phyloP scores from a whole-genome alignment of 805 yeast species.

The Suhomyces vadensis region DNA sequence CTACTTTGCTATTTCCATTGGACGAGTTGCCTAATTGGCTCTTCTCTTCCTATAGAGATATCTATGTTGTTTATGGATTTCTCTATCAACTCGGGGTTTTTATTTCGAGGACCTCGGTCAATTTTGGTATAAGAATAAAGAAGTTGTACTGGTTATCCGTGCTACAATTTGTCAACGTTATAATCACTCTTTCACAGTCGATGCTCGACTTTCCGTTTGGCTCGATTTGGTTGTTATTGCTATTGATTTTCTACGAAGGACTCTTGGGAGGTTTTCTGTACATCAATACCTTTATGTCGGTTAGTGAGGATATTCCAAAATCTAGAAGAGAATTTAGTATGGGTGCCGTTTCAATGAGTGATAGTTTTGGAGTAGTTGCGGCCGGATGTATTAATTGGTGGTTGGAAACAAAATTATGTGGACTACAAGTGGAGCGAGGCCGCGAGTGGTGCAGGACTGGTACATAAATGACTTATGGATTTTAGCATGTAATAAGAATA shows the following conservation, averaged over 20 bases:
- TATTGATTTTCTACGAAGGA: constrained; percentile 80
- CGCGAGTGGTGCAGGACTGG: constrained; percentile 68
- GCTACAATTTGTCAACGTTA: constrained; percentile 66
- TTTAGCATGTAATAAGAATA: neutral
- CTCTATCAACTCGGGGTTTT: constrained; percentile 92
- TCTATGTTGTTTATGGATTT: constrained; percentile 88
- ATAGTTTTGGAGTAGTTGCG: constrained; percentile 77
- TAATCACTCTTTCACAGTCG: constrained; percentile 64
- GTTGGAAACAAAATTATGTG: constrained; percentile 73
- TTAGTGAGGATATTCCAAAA: constrained; percentile 56
- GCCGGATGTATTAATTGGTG: constrained; percentile 77
- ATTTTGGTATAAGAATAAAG: constrained; percentile 56
- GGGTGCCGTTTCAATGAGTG: constrained; percentile 83
- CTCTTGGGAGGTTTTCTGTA: constrained; percentile 88
- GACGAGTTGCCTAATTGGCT: constrained; percentile 59
- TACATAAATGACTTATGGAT: neutral
- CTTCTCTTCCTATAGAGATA: constrained; percentile 71
- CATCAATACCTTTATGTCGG: constrained; percentile 82
- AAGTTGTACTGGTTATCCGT: constrained; percentile 61
- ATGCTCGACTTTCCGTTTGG: constrained; percentile 55
- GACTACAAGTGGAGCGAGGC: constrained; percentile 67
- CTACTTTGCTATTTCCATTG: constrained; percentile 79
- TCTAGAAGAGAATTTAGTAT: constrained; percentile 57
- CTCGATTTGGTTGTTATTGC: constrained; percentile 60
- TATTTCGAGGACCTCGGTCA: constrained; percentile 81